Evolutionary conservation across 495 filamentous ascomycete genomes (phyloP), one percentile per base, ranked within the genome.

Genomic region (Aspergillus coremiiformis): DNA sequence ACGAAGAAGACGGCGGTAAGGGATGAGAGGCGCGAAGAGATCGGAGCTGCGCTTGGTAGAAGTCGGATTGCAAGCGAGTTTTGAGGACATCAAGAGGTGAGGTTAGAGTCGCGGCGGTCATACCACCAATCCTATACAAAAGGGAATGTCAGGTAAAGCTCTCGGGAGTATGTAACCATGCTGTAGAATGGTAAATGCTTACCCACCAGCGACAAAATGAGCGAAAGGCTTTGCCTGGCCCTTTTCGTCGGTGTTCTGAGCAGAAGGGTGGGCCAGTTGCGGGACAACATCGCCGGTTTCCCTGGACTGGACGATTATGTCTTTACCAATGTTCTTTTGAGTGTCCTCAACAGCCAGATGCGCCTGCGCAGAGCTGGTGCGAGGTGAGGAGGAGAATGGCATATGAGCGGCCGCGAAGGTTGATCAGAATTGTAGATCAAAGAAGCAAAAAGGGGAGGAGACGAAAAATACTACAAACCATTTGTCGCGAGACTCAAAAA

Each of bases 31-130:
- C 56, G n/a, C 79, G 74, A 1, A 65, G 57, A 9, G 74, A 63
- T 39, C 67, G 62, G 15, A 82, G 73, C 52, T 82, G 87, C 1
- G 80, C 70, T 59, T 92, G 87, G 72, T 95, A 95, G 65, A 90
- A 94, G 58, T 93, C 87, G 58, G 87, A 91, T 66, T 96, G 90
- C 3, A 96, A 77, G 7, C 90, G 80, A 4, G 90, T 95, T 69
- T 93, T 93, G 8, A 96, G 78, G 23, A 96, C 90, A 62, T 96
- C 90, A 42, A 96, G 81, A 5, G 90, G 90, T 4, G 86, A 87
- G 0, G 90, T 96, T 9, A 95, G 69, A n/a, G 84, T 81, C 4
- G 90, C 85, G 11, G 90, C 79, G 15, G 87, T 89, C 86, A 95
- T 91, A 51, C 90, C 90, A 54, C 90, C 90, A 19, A 89, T 69